Conservation (phyloP, 2,329 filamentous ascomycete species). For the Stagonosporopsis tanaceti region DNA sequence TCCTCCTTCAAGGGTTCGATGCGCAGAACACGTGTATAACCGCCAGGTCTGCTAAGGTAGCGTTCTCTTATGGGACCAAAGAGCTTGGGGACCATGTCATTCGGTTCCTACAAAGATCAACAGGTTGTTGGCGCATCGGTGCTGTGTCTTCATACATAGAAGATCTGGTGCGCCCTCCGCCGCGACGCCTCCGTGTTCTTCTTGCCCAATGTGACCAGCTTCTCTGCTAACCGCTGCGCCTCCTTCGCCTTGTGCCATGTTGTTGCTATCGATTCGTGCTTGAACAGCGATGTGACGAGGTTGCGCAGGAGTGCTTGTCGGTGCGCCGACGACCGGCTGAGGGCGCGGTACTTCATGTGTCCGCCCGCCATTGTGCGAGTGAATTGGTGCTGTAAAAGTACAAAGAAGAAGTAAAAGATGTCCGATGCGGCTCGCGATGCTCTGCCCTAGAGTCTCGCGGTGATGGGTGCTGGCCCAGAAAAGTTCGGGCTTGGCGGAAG, state of each 20-base stretch:
- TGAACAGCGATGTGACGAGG: conserved; percentile 91
- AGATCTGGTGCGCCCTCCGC: conserved; percentile 77
- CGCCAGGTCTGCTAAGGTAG: conserved; percentile 81
- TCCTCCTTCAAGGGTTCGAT: conserved; percentile 89
- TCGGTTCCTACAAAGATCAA: conserved; percentile 64
- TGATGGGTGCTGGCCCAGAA: conserved; percentile 26
- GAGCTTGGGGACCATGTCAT: conserved; percentile 80
- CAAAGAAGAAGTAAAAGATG: conserved; percentile 13
- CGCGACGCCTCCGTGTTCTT: conserved; percentile 85
- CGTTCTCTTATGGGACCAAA: conserved; percentile 83
- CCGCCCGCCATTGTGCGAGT: conserved; percentile 77
- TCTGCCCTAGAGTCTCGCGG: conserved; percentile 2
- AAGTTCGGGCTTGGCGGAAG: conserved; percentile 24
- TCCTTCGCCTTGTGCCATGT: conserved; percentile 98
- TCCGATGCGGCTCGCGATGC: conserved; percentile 16
- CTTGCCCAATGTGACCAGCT: conserved; percentile 93
- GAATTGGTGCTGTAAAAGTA: conserved; percentile 19
- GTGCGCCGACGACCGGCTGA: conserved; percentile 85
- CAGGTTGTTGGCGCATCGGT: conserved; percentile 17
- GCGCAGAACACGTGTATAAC: conserved; percentile 93
- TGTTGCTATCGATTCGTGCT: conserved; percentile 91
- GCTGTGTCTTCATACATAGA: conserved; percentile 75
- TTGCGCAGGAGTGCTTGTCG: conserved; percentile 93
- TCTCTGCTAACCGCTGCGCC: conserved; percentile 90
- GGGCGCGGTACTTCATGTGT: conserved; percentile 84